Conservation (phyloP, 352 stramenopile species). For the Pythium sukuiense region DNA sequence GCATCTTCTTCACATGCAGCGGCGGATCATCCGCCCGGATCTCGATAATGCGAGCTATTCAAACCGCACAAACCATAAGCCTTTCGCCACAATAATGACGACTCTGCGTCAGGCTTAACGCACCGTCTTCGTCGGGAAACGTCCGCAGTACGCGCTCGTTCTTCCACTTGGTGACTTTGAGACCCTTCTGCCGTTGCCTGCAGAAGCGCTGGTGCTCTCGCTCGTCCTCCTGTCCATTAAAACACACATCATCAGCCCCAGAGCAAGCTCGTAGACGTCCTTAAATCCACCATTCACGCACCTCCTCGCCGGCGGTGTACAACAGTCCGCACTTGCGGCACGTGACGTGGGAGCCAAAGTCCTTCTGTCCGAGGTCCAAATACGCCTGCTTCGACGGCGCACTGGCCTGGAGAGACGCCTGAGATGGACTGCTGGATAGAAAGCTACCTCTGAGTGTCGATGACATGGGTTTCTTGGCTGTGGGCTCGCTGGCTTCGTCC, state of each 20-base stretch:
- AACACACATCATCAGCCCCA: not conserved
- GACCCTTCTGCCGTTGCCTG: slow-evolving; percentile 36
- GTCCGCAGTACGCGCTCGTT: slow-evolving; percentile 49
- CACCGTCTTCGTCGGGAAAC: slow-evolving; percentile 41
- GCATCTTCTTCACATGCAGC: slow-evolving; percentile 68
- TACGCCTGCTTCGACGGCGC: slow-evolving; percentile 55
- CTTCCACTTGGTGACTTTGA: slow-evolving; percentile 69
- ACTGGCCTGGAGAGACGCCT: slow-evolving; percentile 9
- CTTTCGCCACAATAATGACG: not conserved
- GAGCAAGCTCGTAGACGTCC: too few relatives aligned
- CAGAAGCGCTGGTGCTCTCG: slow-evolving; percentile 70
- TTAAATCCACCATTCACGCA: slow-evolving; percentile 12
- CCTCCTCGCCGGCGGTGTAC: slow-evolving; percentile 70
- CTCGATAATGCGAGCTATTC: slow-evolving; percentile 58
- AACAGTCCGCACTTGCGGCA: slow-evolving; percentile 64
- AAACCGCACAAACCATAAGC: not conserved
- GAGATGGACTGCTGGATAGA: too few relatives aligned
- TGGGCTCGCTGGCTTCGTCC: slow-evolving; percentile 1
- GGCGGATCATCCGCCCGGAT: slow-evolving; percentile 51
- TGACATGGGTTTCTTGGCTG: not conserved
- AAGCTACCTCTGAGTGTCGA: too few relatives aligned
- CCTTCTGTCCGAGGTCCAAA: slow-evolving; percentile 74
- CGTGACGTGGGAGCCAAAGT: slow-evolving; percentile 60
- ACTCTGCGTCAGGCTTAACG: not conserved
- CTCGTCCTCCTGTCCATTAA: slow-evolving; percentile 53